These are phyloP conservation scores for Ochetophila trinervis DNA, from an alignment of 306 rosid genomes.

Conservation along the genomic window DNA sequence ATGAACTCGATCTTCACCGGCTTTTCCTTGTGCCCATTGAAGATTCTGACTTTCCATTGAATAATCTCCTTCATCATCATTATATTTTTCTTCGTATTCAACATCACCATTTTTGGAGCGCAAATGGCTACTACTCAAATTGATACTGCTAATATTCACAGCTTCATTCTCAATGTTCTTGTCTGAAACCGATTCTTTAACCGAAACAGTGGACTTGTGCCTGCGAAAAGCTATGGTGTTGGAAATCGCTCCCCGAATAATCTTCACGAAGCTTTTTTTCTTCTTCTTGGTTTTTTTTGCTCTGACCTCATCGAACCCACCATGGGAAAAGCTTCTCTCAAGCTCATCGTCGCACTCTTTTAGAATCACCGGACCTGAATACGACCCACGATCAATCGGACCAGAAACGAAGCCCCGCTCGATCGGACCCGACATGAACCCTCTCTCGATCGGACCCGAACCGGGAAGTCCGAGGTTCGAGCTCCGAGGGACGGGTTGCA, in stretches of 20 bases:
- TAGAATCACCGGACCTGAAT: conserved; percentile 27
- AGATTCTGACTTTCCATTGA: conserved; percentile 41
- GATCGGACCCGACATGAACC: conserved; percentile 43
- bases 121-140: conserved; percentile 35
- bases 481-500: conserved; percentile 40
- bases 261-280: conserved; percentile 30
- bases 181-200: conserved; percentile 26
- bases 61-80: conserved; percentile 20
- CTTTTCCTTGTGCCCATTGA: conserved; percentile 89
- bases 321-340: conserved; percentile 23
- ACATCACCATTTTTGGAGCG: conserved; percentile 4
- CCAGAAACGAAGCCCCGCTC: conserved; percentile 32
- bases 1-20: conserved; percentile 83
- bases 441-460: conserved; percentile 38
- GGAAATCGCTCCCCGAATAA: conserved; percentile 35
- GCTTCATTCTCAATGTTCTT: conserved; percentile 29
- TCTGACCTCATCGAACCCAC: conserved; percentile 9
- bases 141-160: conserved; percentile 21
- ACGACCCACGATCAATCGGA: conserved; percentile 33
- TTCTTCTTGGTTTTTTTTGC: conserved; percentile 10
- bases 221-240: conserved; percentile 17
- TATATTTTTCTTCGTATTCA: too few relatives aligned
- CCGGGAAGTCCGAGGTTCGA: conserved; percentile 15
- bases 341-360: conserved; percentile 28
- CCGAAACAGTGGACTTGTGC: conserved; percentile 19